These are phyloP conservation scores for Sugiyamaella japonica DNA, from an alignment of 1,139 yeast species.

Conservation along the genomic window DNA sequence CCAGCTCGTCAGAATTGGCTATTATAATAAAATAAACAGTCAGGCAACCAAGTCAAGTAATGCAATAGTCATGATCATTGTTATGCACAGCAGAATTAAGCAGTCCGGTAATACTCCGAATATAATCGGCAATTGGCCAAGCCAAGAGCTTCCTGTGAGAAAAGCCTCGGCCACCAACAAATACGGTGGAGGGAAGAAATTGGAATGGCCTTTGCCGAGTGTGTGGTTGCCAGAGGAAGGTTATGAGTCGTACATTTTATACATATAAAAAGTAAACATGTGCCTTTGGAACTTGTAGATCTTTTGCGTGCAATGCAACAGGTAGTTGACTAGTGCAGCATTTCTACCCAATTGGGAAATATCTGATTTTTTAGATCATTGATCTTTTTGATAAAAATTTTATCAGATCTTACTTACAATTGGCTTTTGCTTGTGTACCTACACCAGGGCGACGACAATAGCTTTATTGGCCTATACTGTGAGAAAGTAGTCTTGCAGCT, in stretches of 20 bases:
- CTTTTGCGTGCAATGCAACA: background rate
- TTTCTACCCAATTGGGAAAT: background rate
- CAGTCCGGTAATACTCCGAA: background rate
- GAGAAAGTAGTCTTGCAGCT: no score
- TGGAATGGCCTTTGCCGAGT: background rate
- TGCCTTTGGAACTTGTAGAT: background rate
- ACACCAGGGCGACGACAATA: no score
- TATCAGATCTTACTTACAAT: constrained; percentile 2
- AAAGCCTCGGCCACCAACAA: background rate
- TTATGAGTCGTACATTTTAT: background rate
- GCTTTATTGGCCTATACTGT: no score
- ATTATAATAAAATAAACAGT: background rate
- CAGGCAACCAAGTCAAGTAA: background rate
- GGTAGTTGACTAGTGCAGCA: background rate
- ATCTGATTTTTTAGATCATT: constrained; percentile 7
- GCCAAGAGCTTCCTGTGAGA: background rate
- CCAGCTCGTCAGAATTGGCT: no score
- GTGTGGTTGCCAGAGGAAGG: background rate
- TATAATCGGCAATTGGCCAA: background rate
- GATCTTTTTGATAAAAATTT: constrained; percentile 12
- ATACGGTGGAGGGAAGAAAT: no score
- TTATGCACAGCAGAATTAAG: background rate
- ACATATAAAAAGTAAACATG: background rate
- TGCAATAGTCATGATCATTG: background rate
- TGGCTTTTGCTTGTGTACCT: background rate